Conservation (phyloP, 495 filamentous ascomycete genomes). For the Cercophora samala region DNA sequence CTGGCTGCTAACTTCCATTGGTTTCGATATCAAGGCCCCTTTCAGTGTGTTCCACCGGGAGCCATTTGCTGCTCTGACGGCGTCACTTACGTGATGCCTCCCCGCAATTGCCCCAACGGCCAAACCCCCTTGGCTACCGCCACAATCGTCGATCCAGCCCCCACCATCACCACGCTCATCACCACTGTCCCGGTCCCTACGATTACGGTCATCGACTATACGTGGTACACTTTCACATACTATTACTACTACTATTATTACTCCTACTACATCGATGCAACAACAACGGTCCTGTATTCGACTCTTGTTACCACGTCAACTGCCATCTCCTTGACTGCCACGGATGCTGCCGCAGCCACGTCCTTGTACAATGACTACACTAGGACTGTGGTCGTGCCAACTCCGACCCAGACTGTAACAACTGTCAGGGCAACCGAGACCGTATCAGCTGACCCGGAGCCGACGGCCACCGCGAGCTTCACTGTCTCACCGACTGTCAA, state of each 20-base stretch:
- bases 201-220: conserved; percentile 3
- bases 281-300: conserved; percentile 8
- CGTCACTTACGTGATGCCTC: conserved; percentile 8
- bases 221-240: conserved; percentile 12
- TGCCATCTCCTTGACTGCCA: conserved; percentile 2
- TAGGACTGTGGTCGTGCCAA: conserved; percentile 6
- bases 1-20: background rate
- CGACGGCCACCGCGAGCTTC: background rate
- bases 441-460: background rate
- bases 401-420: conserved; percentile 7
- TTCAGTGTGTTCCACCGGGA: conserved; percentile 16
- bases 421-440: background rate
- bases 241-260: conserved; percentile 16
- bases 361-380: conserved; percentile 3
- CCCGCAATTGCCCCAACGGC: conserved; percentile 15
- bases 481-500: background rate
- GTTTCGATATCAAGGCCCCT: conserved; percentile 2
- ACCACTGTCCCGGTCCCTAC: background rate
- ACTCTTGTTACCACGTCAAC: background rate
- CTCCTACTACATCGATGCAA: conserved; percentile 5
- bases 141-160: background rate
- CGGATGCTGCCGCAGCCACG: conserved; percentile 11
- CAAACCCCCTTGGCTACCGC: conserved; percentile 2
- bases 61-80: conserved; percentile 22
- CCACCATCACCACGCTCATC: background rate